Base-by-base conservation (phyloP, 2,329 filamentous ascomycete species). In the Berkeleyomyces basicola region DNA sequence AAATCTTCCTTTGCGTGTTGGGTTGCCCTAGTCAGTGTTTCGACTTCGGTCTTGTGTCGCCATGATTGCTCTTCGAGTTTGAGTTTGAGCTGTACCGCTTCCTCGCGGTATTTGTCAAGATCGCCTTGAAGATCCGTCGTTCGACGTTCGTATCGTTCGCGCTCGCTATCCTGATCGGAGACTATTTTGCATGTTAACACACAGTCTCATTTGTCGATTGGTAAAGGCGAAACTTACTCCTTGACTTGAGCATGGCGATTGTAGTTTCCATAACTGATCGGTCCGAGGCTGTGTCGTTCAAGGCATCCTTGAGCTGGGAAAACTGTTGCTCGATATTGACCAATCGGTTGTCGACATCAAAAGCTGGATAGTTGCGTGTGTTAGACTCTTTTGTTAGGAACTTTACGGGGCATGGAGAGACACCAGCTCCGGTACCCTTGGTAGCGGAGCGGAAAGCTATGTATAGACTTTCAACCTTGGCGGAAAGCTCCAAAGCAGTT, bases 311-410 rank as follows among this genome's bases (percentile, higher is more conserved):
- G 66, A 97, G 78, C 64, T 80, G 77, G 58, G 81, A 79, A 70
- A 90, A 90, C 69, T 92, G 79, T 16, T 78, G 77, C 68, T 95
- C 88, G 74, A 96, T 85, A 65, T 84, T 81, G 66, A 85, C 84
- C 67, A 96, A 80, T 40, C 86, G 83, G 65, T 82, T 82, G 68
- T 90, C 85, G 67, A 90, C 83, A 71, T 96, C 90, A 80, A 86
- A 92, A 69, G 81, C 87, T 88, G 80, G 66, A 73, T 77, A 82
- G 42, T 71, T 73, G 68, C 76, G 79, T 67, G 81, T 75, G 79
- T 88, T 86, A 84, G 90, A 89, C 78, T 83, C 74, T 75, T 82
- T 84, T 66, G 80, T 84, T 69, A 90, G 76, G 76, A 78, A 88
- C 1, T 70, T 69, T 11, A 71, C 43, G n/a, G 61, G 61, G 23